Evolutionary conservation across 176 grass and related monocot species (phyloP), one percentile per base, ranked within the genome.

Genomic region (Secale cereale): DNA sequence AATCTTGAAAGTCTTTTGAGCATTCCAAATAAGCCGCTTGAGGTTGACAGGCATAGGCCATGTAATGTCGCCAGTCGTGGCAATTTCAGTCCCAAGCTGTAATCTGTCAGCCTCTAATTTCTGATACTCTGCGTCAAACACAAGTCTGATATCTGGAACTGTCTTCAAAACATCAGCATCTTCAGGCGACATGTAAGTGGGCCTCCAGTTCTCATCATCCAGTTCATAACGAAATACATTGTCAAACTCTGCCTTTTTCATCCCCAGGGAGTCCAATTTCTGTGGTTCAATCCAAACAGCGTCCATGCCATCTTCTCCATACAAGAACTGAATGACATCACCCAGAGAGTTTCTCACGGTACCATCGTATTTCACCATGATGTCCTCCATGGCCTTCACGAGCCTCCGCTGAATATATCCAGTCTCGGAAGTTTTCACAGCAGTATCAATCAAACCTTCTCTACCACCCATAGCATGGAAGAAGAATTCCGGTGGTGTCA

Each of bases 261-360:
- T 94, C 84, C 95, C 95, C 62, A 98, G 77, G 22, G 97, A 95
- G 72, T 98, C 97, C 90, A 98, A 65, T 36, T 98, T 98, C 52
- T 95, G 97, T 19, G 81, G 76, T 77, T 98, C 97, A 67, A 98
- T 98, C 97, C 97, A 98, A 77, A 98, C 97, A 59, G 93, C 88
- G 86, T 98, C 97, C 97, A 98, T 98, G 63, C 93, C 97, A 95
- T 98, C 97, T 81, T 98, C 97, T 71, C 97, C 97, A 77, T 98
- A 98, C 56, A 98, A 84, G 74, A 98, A 98, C 70, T 98, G 97
- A 77, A 98, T 98, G 62, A 94, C 93, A 83, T 98, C 97, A 17
- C 97, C 97, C 10, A 98, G 74, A 9, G 97, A 98, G 66, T 98
- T 98, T 84, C 97, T 92, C 27, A 98, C 97, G 31, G 97, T 98